A percentile compares a stretch with the other conserved stretches of the same genome.
Evolutionary conservation across 208 protist genomes (phyloP).

Genomic region (Leishmania tarentolae): DNA sequence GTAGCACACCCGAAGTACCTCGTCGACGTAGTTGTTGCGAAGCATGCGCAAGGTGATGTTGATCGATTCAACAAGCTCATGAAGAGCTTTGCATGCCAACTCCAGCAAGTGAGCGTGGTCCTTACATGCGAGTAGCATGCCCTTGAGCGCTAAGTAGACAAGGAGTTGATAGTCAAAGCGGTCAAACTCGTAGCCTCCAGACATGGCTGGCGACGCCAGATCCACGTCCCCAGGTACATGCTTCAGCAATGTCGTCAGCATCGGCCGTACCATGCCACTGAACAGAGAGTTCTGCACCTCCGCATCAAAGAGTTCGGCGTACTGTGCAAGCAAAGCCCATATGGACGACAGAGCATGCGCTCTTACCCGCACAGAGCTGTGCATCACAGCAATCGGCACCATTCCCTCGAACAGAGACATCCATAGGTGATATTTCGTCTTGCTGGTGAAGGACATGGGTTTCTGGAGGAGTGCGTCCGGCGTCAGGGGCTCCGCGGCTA

Average conservation of each 20-base stretch:
- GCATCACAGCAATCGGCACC: slow-evolving; percentile 72
- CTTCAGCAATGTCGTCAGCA: slow-evolving; percentile 55
- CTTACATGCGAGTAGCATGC: slow-evolving; percentile 69
- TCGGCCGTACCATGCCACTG: slow-evolving; percentile 60
- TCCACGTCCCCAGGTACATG: slow-evolving; percentile 36
- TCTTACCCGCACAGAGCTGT: slow-evolving; percentile 69
- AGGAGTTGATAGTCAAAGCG: slow-evolving; percentile 76
- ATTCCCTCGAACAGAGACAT: slow-evolving; percentile 82
- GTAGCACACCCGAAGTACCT: slow-evolving; percentile 54
- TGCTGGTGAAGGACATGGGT: slow-evolving; percentile 43
- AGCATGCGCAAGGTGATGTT: slow-evolving; percentile 41
- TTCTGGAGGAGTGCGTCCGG: slow-evolving; percentile 48
- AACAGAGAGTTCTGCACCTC: slow-evolving; percentile 73
- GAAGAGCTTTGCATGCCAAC: slow-evolving; percentile 54
- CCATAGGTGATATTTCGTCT: slow-evolving; percentile 83
- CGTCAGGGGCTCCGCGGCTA: slow-evolving; percentile 53
- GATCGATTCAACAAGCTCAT: slow-evolving; percentile 27
- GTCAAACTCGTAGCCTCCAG: slow-evolving; percentile 28
- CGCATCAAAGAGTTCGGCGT: slow-evolving; percentile 54
- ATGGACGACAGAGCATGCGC: slow-evolving; percentile 68
- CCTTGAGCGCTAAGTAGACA: slow-evolving; percentile 59
- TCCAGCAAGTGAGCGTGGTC: slow-evolving; percentile 39
- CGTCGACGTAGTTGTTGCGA: slow-evolving; percentile 47
- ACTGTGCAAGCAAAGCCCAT: slow-evolving; percentile 58
- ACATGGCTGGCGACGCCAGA: slow-evolving; percentile 18